phyloP scores from a whole-genome alignment of 1,284 basidiomycete species.

The Ganoderma meredithae region DNA sequence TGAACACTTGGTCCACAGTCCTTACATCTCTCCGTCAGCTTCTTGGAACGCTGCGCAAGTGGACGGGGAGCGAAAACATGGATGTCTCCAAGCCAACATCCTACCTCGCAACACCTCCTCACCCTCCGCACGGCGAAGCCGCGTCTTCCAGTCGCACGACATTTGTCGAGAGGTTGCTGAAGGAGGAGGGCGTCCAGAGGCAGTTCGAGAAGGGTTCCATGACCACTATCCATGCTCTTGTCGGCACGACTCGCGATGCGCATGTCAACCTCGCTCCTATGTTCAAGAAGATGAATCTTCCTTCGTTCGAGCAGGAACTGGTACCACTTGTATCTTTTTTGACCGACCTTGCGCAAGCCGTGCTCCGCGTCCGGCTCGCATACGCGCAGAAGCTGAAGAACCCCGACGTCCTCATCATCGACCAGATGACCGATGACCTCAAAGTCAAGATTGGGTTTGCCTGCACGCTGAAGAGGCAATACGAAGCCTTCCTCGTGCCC shows the following conservation, averaged over 20 bases:
- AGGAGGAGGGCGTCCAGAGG: constrained; percentile 94
- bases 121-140: constrained; percentile 22
- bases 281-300: constrained; percentile 88
- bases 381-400: constrained; percentile 92
- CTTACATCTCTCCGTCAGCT: constrained; percentile 82
- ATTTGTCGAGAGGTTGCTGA: constrained; percentile 94
- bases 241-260: constrained; percentile 88
- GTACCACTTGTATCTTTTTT: constrained; percentile 95
- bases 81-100: constrained; percentile 81
- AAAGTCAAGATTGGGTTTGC: constrained; percentile 93
- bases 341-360: constrained; percentile 92
- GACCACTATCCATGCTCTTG: constrained; percentile 85
- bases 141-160: constrained; percentile 63
- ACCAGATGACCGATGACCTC: constrained; percentile 95
- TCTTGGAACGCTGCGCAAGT: constrained; percentile 81
- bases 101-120: constrained; percentile 25
- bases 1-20: constrained; percentile 90
- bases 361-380: constrained; percentile 88
- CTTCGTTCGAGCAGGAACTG: constrained; percentile 93
- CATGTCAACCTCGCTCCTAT: constrained; percentile 82
- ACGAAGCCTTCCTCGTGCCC: constrained; percentile 87
- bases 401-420: constrained; percentile 90
- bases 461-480: constrained; percentile 94
- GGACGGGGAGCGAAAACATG: constrained; percentile 92
- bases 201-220: constrained; percentile 96